These are phyloP conservation scores for Exophiala spinifera DNA, from an alignment of 2,329 filamentous ascomycete genomes.

Conservation along the genomic window DNA sequence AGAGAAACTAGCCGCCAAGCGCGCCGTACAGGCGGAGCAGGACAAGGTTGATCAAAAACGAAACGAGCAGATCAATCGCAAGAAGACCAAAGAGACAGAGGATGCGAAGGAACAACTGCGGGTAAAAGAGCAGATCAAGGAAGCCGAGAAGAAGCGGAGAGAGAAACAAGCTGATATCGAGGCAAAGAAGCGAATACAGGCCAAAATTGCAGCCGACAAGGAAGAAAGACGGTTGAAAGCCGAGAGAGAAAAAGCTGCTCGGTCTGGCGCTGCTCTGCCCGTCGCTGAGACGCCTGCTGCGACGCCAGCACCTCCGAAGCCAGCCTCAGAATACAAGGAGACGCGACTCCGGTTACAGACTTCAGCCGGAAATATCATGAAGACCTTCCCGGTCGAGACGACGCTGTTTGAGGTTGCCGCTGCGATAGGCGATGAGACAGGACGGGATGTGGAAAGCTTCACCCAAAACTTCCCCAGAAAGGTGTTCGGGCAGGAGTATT, in stretches of 20 bases:
- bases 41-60: constrained; percentile 80
- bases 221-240: constrained; percentile 81
- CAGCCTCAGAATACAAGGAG: constrained; percentile 71
- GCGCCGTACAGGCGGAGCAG: constrained; percentile 61
- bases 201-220: constrained; percentile 93
- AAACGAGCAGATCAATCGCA: constrained; percentile 82
- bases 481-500: constrained; percentile 70
- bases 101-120: constrained; percentile 85
- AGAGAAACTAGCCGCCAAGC: constrained; percentile 69
- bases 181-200: constrained; percentile 84
- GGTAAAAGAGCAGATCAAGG: constrained; percentile 87
- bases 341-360: constrained; percentile 80
- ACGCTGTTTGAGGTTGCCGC: constrained; percentile 91
- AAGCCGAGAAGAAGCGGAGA: constrained; percentile 77
- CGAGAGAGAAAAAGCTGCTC: constrained; percentile 77
- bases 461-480: constrained; percentile 85
- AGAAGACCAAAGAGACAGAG: constrained; percentile 83
- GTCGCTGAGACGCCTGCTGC: constrained; percentile 45
- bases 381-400: constrained; percentile 83
- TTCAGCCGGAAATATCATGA: constrained; percentile 70
- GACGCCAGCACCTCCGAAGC: constrained; percentile 54
- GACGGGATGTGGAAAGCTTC: constrained; percentile 69
- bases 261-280: constrained; percentile 65
- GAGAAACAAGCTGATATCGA: constrained; percentile 85
- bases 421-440: constrained; percentile 67